Conservation (phyloP, 441 rosid genomes). For the Mallotus repandus region DNA sequence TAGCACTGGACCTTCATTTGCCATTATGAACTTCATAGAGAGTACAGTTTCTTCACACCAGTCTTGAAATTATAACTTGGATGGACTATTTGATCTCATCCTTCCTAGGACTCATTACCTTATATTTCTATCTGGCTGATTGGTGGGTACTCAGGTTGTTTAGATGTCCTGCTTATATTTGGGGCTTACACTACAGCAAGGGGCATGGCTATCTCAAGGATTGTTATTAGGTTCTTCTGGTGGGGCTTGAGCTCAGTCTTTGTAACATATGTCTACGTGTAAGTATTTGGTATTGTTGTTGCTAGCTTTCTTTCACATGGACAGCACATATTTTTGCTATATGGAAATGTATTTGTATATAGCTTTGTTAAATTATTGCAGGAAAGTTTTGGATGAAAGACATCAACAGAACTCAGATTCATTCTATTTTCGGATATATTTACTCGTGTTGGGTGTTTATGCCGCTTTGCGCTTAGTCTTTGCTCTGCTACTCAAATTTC, state of each 20-base stretch:
- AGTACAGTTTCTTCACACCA: conserved; percentile 38
- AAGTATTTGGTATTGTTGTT: conserved; percentile 36
- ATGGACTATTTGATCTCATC: conserved; percentile 13
- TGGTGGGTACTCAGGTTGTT: conserved; percentile 55
- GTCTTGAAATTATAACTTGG: conserved; percentile 22
- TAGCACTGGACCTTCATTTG: conserved; percentile 89
- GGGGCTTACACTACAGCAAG: conserved; percentile 94
- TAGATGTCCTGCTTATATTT: conserved; percentile 91
- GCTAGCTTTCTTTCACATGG: conserved; percentile 5
- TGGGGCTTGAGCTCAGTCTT: conserved; percentile 71
- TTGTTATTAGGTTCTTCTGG: conserved; percentile 92
- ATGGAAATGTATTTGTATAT: conserved; percentile 11
- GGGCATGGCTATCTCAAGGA: conserved; percentile 99
- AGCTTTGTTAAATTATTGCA: conserved; percentile 39
- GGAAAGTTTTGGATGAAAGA: conserved; percentile 82
- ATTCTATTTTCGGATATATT: conserved; percentile 78
- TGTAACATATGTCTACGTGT: conserved; percentile 82
- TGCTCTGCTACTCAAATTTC: conserved; percentile 72
- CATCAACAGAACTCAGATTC: conserved; percentile 58
- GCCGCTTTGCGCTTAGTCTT: conserved; percentile 73
- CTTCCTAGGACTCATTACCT: conserved; percentile 16
- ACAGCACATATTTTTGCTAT: conserved; percentile 9
- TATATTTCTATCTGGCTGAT: conserved; percentile 23
- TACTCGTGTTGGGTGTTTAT: conserved; percentile 87
- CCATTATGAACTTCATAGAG: conserved; percentile 88